Evolutionary conservation across 179 eudicot species (phyloP).

Genomic region (Amaranthus tricolor): DNA sequence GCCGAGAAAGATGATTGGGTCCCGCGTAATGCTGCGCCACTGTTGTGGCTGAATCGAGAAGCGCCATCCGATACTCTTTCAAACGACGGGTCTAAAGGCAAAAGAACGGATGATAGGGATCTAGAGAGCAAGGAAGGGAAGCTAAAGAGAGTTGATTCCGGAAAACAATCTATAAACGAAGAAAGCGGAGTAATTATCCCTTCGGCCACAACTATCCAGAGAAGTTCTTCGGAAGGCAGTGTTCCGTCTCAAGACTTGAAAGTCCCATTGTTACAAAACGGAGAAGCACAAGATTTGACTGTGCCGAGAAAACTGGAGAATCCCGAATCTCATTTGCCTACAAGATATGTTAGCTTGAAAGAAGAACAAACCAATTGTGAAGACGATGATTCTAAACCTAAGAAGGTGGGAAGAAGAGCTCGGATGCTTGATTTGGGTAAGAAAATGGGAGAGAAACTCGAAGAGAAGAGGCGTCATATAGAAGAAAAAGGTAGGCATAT

Average conservation of each 20-base stretch:
- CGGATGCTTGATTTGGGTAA: constrained; percentile 79
- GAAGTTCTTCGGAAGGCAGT: constrained; percentile 30
- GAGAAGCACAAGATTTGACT: constrained; percentile 19
- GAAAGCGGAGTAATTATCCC: constrained; percentile 18
- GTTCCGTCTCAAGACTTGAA: constrained; percentile 35
- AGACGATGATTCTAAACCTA: constrained; percentile 54
- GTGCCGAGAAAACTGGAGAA: constrained; percentile 29
- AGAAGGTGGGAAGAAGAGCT: constrained; percentile 57
- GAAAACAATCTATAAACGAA: constrained; percentile 19
- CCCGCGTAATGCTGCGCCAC: constrained; percentile 69
- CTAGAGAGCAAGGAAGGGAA: constrained; percentile 36
- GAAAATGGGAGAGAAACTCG: constrained; percentile 84
- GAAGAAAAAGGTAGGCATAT: constrained; percentile 73
- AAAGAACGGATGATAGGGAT: constrained; percentile 14
- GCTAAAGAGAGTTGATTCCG: constrained; percentile 25
- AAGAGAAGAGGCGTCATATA: constrained; percentile 66
- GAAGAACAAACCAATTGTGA: constrained; percentile 39
- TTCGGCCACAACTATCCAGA: constrained; percentile 11
- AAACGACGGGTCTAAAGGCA: constrained; percentile 32
- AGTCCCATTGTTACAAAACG: constrained; percentile 44
- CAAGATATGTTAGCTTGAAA: constrained; percentile 37
- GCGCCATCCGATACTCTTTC: constrained; percentile 26
- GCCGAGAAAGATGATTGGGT: constrained; percentile 97
- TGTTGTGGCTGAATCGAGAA: constrained; percentile 62
- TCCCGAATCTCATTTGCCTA: constrained; percentile 27